Percentiles rank a stretch among this genome's conserved stretches.
These are phyloP conservation scores for Sclerotinia sclerotiorum DNA, from an alignment of 2,329 filamentous ascomycete genomes.

Conservation along the genomic window DNA sequence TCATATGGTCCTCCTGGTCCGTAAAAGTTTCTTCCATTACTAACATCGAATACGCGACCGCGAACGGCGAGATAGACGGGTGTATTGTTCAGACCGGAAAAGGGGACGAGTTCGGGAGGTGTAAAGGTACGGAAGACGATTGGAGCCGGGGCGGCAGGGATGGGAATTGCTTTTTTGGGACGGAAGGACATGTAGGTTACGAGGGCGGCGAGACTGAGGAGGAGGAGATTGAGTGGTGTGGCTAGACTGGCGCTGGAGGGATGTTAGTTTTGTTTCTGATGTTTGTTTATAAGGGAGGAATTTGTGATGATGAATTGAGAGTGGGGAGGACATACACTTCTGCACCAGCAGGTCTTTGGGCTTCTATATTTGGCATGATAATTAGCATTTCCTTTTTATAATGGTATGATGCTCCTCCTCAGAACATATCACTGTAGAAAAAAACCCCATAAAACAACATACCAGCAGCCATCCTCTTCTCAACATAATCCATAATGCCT, in stretches of 20 bases:
- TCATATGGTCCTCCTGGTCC: slow-evolving; percentile 92
- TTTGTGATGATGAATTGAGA: not conserved
- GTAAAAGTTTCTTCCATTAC: slow-evolving; percentile 86
- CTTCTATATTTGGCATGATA: slow-evolving; percentile 36
- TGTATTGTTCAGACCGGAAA: slow-evolving; percentile 70
- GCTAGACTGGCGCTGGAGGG: slow-evolving; percentile 30
- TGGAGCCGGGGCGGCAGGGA: slow-evolving; percentile 43
- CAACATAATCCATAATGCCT: slow-evolving; percentile 40
- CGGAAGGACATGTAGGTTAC: slow-evolving; percentile 57
- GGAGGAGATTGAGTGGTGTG: slow-evolving; percentile 63
- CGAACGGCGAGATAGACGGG: slow-evolving; percentile 91
- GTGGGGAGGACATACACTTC: slow-evolving; percentile 37
- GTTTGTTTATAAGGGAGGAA: not conserved
- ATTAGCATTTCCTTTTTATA: slow-evolving; percentile 8
- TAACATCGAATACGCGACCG: slow-evolving; percentile 88
- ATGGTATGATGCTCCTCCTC: not conserved
- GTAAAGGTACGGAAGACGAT: slow-evolving; percentile 50
- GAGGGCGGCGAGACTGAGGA: slow-evolving; percentile 57
- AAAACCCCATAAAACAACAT: not conserved
- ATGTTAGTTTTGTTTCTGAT: slow-evolving; percentile 7
- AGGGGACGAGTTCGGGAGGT: slow-evolving; percentile 63
- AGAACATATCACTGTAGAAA: not conserved
- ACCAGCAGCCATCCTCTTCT: slow-evolving; percentile 41
- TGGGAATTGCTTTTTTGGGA: slow-evolving; percentile 40
- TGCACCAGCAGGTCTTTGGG: slow-evolving; percentile 29